Evolutionary conservation across 768 basidiomycete species (phyloP).

Genomic region (Tephrocybe rancida): DNA sequence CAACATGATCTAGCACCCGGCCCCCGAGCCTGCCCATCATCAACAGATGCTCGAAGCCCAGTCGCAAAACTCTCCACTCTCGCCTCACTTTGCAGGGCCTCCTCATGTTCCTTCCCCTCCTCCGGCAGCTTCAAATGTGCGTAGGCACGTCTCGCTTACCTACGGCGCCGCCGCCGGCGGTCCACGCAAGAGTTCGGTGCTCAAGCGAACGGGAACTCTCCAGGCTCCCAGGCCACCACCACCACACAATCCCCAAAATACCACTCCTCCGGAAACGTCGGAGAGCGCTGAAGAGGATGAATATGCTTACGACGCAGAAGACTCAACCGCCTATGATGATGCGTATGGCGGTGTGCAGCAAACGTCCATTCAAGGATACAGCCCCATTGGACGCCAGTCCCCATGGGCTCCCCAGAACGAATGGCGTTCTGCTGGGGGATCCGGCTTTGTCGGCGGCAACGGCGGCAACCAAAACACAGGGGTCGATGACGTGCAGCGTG

Average conservation of each 20-base stretch:
- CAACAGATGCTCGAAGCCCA: constrained; percentile 54
- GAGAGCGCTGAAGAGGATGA: constrained; percentile 54
- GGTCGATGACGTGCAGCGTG: constrained; percentile 79
- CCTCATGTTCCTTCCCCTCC: constrained; percentile 68
- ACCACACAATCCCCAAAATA: constrained; percentile 33
- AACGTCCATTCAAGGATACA: constrained; percentile 35
- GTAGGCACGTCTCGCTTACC: constrained; percentile 80
- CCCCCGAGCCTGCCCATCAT: constrained; percentile 36
- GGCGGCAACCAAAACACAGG: constrained; percentile 30
- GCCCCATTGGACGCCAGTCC: constrained; percentile 62
- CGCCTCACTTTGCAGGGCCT: constrained; percentile 57
- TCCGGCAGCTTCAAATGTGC: constrained; percentile 68
- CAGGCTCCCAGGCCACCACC: constrained; percentile 50
- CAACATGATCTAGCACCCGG: constrained; percentile 23
- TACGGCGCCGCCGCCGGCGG: constrained; percentile 62
- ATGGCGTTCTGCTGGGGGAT: constrained; percentile 49
- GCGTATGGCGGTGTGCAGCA: constrained; percentile 52
- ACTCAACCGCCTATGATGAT: constrained; percentile 57
- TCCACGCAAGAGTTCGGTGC: constrained; percentile 53
- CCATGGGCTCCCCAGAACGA: constrained; percentile 68
- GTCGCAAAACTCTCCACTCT: constrained; percentile 56
- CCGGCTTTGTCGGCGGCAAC: constrained; percentile 17
- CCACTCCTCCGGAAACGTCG: constrained; percentile 40
- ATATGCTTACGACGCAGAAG: constrained; percentile 53
- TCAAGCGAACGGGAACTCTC: constrained; percentile 79